A percentile compares a stretch with the other conserved stretches of the same genome.
Evolutionary conservation across 148 eudicot genomes (phyloP).

Genomic region (Rhododendron kiyosumense): DNA sequence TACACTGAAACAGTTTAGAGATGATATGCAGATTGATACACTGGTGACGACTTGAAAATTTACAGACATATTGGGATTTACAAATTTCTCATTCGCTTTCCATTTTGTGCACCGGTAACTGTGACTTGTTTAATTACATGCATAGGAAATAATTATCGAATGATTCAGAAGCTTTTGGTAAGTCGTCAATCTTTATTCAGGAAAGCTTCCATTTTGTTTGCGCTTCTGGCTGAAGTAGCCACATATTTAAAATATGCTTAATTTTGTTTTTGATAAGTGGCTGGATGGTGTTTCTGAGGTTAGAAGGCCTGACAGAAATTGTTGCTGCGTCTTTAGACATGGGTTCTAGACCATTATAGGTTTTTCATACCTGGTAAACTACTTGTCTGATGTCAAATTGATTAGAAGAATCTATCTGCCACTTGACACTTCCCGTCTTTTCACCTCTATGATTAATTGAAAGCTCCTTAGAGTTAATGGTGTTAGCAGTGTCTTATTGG

Average conservation of each 20-base stretch:
- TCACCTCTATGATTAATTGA: not conserved
- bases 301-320: not conserved
- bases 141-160: not conserved
- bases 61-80: not conserved
- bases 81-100: not conserved
- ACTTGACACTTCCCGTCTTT: not conserved
- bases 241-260: not conserved
- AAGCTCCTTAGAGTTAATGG: not conserved
- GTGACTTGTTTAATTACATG: not conserved
- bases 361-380: not conserved
- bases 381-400: not conserved
- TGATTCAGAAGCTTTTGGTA: not conserved
- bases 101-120: not conserved
- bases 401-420: not conserved
- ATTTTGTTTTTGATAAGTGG: not conserved
- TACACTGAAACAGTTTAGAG: not conserved
- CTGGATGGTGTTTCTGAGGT: not conserved
- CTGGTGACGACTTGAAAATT: not conserved
- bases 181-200: not conserved
- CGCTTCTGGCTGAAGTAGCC: not conserved
- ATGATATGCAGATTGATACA: not conserved
- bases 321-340: not conserved
- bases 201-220: not conserved
- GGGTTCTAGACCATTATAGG: not conserved
- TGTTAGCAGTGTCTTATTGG: slow-evolving; percentile 5